Base-by-base conservation (phyloP, 768 basidiomycete genomes). In the Sporobolomyces roseus region DNA sequence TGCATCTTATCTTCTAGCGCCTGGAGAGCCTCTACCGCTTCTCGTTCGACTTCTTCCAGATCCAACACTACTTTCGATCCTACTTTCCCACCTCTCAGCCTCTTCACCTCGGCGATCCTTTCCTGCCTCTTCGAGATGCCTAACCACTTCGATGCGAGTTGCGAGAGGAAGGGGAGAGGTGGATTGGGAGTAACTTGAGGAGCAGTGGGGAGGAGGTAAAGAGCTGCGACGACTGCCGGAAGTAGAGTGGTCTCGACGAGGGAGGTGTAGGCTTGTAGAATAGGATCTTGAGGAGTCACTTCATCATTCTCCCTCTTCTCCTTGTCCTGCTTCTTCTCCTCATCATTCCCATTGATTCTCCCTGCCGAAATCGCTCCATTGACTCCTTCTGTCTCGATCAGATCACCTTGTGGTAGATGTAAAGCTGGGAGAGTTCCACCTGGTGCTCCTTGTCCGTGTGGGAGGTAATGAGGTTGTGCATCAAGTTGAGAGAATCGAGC, bases 11-110 rank as follows among this genome's bases (percentile, higher is more conserved):
- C 61, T 36, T 71, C 70, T 16, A 71, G 43, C 29, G 65, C 70
- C 30, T 63, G 27, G 27, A 71, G 32, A 10, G 61, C 29, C 30
- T 71, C 70, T 2, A 45, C 61, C 3, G 64, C 70, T 23, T 71
- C 70, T 29, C 70, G n/a, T 45, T 71, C 70, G 36, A 66, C 61
- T 45, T 71, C 65, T 51, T 71, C 70, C 35, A 71, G 23, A 43
- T 71, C 70, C 27, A 71, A 55, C 19, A 59, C 65, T 1, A 19
- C 27, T 21, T 13, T 12, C 56, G n/a, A 29, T 5, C 61, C 61
- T 3, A 14, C n/a, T 56, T 71, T 71, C 10, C 56, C 61, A 0
- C 61, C 70, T 10, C 70, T 29, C 41, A 66, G 23, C n/a, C 56
- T 48, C 51, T 71, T 66, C 36, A 71, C 32, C 46, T 71, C 49